Evolutionary conservation across 495 filamentous ascomycete genomes (phyloP), one percentile per base, ranked within the genome.

Genomic region (Tetracladium marchalianum): DNA sequence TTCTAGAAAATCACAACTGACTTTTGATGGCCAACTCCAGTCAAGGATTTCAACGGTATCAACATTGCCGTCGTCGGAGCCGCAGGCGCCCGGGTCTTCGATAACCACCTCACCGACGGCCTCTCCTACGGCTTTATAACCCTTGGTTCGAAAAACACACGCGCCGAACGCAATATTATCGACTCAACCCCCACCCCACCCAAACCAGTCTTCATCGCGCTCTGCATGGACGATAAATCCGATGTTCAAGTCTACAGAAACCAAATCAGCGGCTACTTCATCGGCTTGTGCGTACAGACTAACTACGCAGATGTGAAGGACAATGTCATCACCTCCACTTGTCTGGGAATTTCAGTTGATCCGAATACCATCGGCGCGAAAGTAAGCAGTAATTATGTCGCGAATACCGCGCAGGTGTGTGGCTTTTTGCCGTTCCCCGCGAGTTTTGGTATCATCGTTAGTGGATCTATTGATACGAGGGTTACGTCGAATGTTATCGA

Each of bases 21-120:
- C 22, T 27, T 3, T 7, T 27, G 22, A 27, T 27, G 3, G 3
- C 7, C 22, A 27, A 27, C 22, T 7, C 22, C 22, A 27, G 39
- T 55, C 7, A 9, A 22, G 9, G 48, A 43, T 37, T 55, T 55
- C 41, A 37, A n/a, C 15, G 52, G 52, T 12, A 16, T 55, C 12
- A 51, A 51, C 40, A 55, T 55, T n/a, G 52, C 52, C 27, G 38
- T 55, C 15, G 38, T 55, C 31, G 52, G 52, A n/a, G 52, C 46
- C n/a, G 16, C 38, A 9, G 42, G 47, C 36, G 40, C 48, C 4
- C 27, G 24, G 1, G 31, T 55, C 4, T 27, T 15, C 8, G 11
- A 35, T 9, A 55, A 55, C 35, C 46, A 16, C 5, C n/a, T 55
- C 5, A 39, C 15, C 10, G 48, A 44, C 36, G 47, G 43, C 1